Base-by-base conservation (phyloP, 2,329 filamentous ascomycete genomes). In the Sporothrix sp. region DNA sequence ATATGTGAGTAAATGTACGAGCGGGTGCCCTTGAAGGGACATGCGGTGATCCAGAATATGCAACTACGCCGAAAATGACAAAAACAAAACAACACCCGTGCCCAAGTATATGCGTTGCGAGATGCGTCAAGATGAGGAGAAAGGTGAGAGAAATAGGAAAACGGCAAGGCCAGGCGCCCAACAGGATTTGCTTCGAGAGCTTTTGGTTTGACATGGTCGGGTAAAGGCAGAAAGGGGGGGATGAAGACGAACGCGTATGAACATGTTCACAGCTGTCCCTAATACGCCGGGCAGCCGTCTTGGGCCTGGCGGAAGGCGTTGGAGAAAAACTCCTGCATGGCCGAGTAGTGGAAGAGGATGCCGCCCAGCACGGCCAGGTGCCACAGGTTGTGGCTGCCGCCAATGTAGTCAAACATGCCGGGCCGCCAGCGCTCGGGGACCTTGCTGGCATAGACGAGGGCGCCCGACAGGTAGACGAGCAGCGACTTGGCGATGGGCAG, bases 331-430 rank as follows among this genome's bases (percentile, higher is more conserved):
- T 89, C 79, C 66, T 96, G 87, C 91, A 98, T 96, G 16, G 93
- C 93, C 20, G 78, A 76, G 68, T 97, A 98, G 67, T 98, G 93
- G 65, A 95, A 97, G n/a, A 97, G 68, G 52, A 98, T 98, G 10
- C 93, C 93, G 14, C 90, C 88, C 25, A 98, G 72, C 10, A 98
- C 93, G 7, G 93, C 93, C 30, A 95, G 69, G 67, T 98, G 93
- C 93, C 93, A 98, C 52, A 98, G 81, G 66, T 98, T 98, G 69
- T 98, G 93, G 65, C 87, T 94, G 40, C 88, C 90, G 35, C 93
- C 93, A 36, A 94, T 76, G 64, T 97, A 97, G 67, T 98, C 93
- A 60, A 98, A 98, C 64, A 85, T 80, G 45, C 93, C 93, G 0
- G 93, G 93, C 59, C 76, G 85, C 85, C 89, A 98, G 55, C 90